Evolutionary conservation across 129 eudicot genomes (phyloP).

Genomic region (Escallonia rubra): DNA sequence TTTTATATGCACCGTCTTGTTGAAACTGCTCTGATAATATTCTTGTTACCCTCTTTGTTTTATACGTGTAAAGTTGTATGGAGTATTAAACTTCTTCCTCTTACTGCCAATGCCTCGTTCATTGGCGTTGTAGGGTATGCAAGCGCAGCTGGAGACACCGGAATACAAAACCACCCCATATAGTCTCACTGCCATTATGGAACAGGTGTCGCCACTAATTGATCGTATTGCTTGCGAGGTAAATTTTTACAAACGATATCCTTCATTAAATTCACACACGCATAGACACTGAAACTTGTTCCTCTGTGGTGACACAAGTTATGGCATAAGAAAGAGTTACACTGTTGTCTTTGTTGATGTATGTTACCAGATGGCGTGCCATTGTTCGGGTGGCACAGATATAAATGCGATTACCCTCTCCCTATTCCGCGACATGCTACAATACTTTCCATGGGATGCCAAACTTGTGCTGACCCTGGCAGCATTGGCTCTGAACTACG

Average conservation of each 20-base stretch:
- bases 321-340: too few species aligned
- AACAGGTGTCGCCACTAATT: conserved; percentile 39
- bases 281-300: too few species aligned
- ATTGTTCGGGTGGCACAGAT: conserved; percentile 43
- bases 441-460: conserved; percentile 80
- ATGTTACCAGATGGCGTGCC: conserved; percentile 43
- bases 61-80: too few species aligned
- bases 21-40: too few species aligned
- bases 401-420: conserved; percentile 57
- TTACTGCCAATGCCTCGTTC: not conserved
- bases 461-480: conserved; percentile 68
- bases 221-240: conserved; percentile 64
- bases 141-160: conserved; percentile 16
- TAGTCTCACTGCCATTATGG: conserved; percentile 28
- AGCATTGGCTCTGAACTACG: conserved; percentile 74
- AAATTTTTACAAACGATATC: not conserved
- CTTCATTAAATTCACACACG: too few species aligned
- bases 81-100: too few species aligned
- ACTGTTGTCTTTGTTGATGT: not conserved
- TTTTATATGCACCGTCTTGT: too few species aligned
- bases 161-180: conserved; percentile 27
- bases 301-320: too few species aligned
- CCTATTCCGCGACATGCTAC: conserved; percentile 37
- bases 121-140: conserved; percentile 19
- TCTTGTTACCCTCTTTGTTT: too few species aligned